Evolutionary conservation across 2,329 filamentous ascomycete species (phyloP).

Genomic region (Paecilomyces formosus): DNA sequence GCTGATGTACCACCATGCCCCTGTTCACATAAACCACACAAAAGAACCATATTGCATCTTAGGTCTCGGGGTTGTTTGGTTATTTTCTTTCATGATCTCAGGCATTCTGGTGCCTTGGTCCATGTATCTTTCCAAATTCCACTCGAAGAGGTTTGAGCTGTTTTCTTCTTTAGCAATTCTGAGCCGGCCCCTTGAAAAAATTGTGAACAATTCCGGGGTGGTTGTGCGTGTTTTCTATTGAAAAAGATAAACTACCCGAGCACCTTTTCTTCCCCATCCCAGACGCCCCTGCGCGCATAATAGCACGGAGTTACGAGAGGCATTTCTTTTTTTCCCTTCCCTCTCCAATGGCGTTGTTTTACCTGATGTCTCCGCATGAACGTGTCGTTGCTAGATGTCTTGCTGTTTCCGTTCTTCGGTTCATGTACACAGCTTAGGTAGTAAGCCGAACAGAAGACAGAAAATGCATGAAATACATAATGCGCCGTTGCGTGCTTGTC

Average conservation of each 20-base stretch:
- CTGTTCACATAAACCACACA: constrained; percentile 20
- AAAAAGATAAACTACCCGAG: constrained; percentile 17
- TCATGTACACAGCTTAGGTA: constrained; percentile 8
- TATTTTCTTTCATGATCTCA: constrained; percentile 27
- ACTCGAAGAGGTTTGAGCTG: constrained; percentile 9
- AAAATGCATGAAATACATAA: constrained; percentile 2
- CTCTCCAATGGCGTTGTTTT: constrained; percentile 2
- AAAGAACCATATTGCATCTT: constrained; percentile 30
- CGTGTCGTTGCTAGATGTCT: not conserved
- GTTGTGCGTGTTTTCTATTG: constrained; percentile 10
- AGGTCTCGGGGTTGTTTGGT: constrained; percentile 31
- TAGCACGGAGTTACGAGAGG: constrained; percentile 16
- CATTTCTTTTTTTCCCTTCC: constrained; percentile 2
- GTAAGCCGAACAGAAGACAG: constrained; percentile 3
- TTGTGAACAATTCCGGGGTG: constrained; percentile 22
- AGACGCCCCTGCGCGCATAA: constrained; percentile 11
- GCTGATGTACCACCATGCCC: constrained; percentile 31
- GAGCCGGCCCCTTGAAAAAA: constrained; percentile 19
- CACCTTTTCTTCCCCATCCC: constrained; percentile 14
- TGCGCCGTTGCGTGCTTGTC: not conserved
- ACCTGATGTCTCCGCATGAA: constrained; percentile 1
- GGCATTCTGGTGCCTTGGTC: constrained; percentile 18
- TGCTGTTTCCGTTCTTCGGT: constrained; percentile 1
- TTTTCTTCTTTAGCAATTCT: constrained; percentile 4
- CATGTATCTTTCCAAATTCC: constrained; percentile 22